Evolutionary conservation across 1,284 basidiomycete genomes (phyloP).

Genomic region (Dichomitus squalens): DNA sequence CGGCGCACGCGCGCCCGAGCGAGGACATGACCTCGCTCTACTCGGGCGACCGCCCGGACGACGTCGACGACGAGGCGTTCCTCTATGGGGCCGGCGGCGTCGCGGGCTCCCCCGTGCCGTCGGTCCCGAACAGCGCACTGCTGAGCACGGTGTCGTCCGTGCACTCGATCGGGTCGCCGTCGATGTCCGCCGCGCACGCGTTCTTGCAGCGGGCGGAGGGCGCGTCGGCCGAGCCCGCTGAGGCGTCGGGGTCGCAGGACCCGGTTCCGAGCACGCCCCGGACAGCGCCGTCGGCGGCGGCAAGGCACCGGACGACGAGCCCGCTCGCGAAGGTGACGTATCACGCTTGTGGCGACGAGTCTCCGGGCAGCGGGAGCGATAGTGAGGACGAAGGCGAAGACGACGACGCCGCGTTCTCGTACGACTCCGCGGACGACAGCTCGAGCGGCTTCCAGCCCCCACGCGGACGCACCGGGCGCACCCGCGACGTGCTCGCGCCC

Average conservation of each 20-base stretch:
- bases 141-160: conserved; percentile 33
- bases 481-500: not conserved
- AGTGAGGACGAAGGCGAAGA: conserved; percentile 17
- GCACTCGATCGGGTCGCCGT: conserved; percentile 28
- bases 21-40: conserved; percentile 56
- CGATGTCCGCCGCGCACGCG: conserved; percentile 28
- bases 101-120: conserved; percentile 42
- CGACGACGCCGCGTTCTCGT: conserved; percentile 8
- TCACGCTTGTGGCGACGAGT: conserved; percentile 17
- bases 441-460: conserved; percentile 24
- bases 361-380: conserved; percentile 25
- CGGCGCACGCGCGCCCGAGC: conserved; percentile 35
- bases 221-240: conserved; percentile 23
- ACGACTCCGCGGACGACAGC: conserved; percentile 24
- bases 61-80: conserved; percentile 50
- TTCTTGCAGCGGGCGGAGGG: conserved; percentile 28
- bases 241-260: conserved; percentile 19
- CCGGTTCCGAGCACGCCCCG: not conserved
- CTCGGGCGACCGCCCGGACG: conserved; percentile 46
- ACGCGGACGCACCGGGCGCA: not conserved
- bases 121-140: conserved; percentile 39
- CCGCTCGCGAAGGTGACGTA: conserved; percentile 43
- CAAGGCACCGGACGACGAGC: conserved; percentile 38
- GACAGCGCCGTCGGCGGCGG: not conserved
- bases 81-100: conserved; percentile 57